Conservation (phyloP, 2,329 filamentous ascomycete species). For the Meredithiella fracta region DNA sequence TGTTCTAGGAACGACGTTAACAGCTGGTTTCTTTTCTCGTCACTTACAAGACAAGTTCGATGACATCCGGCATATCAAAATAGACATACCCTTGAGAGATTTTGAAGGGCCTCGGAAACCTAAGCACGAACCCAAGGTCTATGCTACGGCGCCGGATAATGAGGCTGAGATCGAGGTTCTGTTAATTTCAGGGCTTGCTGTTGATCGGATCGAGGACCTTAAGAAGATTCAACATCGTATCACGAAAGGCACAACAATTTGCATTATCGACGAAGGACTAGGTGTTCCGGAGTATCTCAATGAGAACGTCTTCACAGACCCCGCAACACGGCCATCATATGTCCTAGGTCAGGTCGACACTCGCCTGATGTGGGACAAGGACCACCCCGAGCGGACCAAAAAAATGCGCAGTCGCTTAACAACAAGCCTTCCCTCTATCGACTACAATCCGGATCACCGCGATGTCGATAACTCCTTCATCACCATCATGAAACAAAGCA, state of each 20-base stretch:
- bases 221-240: constrained; percentile 47
- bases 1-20: constrained; percentile 11
- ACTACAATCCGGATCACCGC: constrained; percentile 8
- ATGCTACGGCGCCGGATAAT: constrained; percentile 17
- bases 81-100: constrained; percentile 7
- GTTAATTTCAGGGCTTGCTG: constrained; percentile 44
- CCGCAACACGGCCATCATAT: constrained; percentile 52
- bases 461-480: constrained; percentile 8
- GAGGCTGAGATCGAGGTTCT: constrained; percentile 49
- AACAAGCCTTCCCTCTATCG: constrained; percentile 7
- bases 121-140: constrained; percentile 15
- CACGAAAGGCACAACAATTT: constrained; percentile 51
- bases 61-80: constrained; percentile 14
- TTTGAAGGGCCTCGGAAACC: constrained; percentile 12
- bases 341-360: constrained; percentile 49
- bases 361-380: constrained; percentile 27
- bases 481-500: constrained; percentile 10
- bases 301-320: constrained; percentile 50
- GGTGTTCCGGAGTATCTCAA: constrained; percentile 70
- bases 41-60: constrained; percentile 15
- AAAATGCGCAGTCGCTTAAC: constrained; percentile 21
- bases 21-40: constrained; percentile 11
- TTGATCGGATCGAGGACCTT: constrained; percentile 41
- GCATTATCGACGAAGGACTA: constrained; percentile 67
- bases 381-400: constrained; percentile 15